phyloP scores from a whole-genome alignment of 1,284 basidiomycete genomes.

The Cyathus olla region DNA sequence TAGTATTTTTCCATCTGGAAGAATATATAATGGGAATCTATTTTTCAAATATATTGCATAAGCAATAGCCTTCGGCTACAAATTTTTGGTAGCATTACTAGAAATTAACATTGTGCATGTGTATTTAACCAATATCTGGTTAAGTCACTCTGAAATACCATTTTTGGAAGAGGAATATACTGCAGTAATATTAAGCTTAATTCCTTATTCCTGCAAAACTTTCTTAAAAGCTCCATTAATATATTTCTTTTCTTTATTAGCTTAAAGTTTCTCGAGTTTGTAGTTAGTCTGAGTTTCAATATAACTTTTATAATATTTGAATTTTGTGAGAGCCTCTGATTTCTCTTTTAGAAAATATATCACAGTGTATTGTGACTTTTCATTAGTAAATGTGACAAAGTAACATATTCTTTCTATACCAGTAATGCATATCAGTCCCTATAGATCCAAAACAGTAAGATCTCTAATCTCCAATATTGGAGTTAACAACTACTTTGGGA shows the following conservation, averaged over 20 bases:
- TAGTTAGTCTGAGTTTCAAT: constrained; percentile 22
- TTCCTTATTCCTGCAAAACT: constrained; percentile 13
- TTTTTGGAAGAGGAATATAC: constrained; percentile 29
- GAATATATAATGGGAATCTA: not conserved
- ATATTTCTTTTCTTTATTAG: constrained; percentile 26
- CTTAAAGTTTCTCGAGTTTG: constrained; percentile 18
- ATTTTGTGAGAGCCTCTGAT: too few relatives aligned
- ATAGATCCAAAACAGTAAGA: constrained; percentile 28
- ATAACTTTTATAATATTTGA: too few relatives aligned
- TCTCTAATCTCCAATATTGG: constrained; percentile 25
- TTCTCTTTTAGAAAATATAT: constrained; percentile 28
- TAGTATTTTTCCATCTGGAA: too few relatives aligned
- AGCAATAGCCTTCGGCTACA: not conserved
- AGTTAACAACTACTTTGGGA: constrained; percentile 20
- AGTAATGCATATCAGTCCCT: constrained; percentile 22
- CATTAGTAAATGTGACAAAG: constrained; percentile 34
- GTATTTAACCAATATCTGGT: constrained; percentile 25
- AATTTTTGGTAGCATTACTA: not conserved
- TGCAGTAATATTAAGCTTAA: constrained; percentile 14
- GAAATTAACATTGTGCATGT: constrained; percentile 17
- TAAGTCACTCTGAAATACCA: constrained; percentile 29
- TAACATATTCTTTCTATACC: constrained; percentile 23
- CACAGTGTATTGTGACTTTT: constrained; percentile 15
- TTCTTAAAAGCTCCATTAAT: constrained; percentile 13
- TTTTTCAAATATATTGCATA: too few relatives aligned